phyloP scores from a whole-genome alignment of 805 yeast genomes.

The Candida multigemmis region DNA sequence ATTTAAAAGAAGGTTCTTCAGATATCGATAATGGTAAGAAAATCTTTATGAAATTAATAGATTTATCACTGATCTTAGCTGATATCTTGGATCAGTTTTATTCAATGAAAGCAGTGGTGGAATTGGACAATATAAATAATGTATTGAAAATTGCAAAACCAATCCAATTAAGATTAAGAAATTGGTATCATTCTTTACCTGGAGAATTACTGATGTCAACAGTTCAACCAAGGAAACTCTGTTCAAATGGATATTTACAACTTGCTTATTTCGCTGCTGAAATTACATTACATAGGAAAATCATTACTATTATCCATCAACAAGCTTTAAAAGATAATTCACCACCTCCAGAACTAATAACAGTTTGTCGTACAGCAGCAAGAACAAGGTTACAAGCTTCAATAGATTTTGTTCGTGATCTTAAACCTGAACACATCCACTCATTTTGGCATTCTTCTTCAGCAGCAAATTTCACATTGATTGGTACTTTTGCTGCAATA shows the following conservation, averaged over 20 bases:
- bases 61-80: slow-evolving; percentile 57
- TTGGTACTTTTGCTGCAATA: slow-evolving; percentile 83
- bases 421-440: slow-evolving; percentile 76
- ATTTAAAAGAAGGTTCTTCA: slow-evolving; percentile 46
- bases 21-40: slow-evolving; percentile 66
- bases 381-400: slow-evolving; percentile 75
- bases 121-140: slow-evolving; percentile 45
- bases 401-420: slow-evolving; percentile 63
- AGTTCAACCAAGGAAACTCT: slow-evolving; percentile 51
- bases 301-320: slow-evolving; percentile 44
- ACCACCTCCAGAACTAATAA: slow-evolving; percentile 26
- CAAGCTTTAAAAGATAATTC: slow-evolving; percentile 21
- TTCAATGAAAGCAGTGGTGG: slow-evolving; percentile 56
- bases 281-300: slow-evolving; percentile 73
- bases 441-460: slow-evolving; percentile 88
- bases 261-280: slow-evolving; percentile 86
- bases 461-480: slow-evolving; percentile 66
- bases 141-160: slow-evolving; percentile 77
- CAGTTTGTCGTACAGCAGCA: slow-evolving; percentile 80
- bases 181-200: slow-evolving; percentile 73
- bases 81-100: slow-evolving; percentile 68
- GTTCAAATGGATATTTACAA: slow-evolving; percentile 72
- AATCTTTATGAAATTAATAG: slow-evolving; percentile 59
- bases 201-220: slow-evolving; percentile 53
- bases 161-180: slow-evolving; percentile 56